Evolutionary conservation across 2,329 filamentous ascomycete genomes (phyloP), one percentile per base, ranked within the genome.

Genomic region (Capronia americana): DNA sequence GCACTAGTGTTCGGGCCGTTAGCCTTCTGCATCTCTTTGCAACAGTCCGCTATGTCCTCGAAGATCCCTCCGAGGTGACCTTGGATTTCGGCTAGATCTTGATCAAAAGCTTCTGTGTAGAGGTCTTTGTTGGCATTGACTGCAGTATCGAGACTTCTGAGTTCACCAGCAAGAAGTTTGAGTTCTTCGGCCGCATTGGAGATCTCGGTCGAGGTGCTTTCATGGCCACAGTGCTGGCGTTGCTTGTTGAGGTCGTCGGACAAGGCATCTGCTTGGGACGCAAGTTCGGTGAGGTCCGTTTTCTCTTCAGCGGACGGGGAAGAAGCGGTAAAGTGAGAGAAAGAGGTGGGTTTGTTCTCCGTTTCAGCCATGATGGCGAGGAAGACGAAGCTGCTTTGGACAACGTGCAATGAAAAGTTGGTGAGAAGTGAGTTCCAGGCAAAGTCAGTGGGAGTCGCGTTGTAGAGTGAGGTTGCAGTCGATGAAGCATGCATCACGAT

Each of bases 21-120:
- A 30, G 66, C 65, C 41, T 71, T 72, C 23, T 69, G 66, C 64
- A 73, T 68, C 58, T 69, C 69, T 17, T 23, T 53, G 41, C 67
- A 71, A 56, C 71, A 72, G 26, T 73, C 72, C 14, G 56, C 64
- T 24, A 72, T 67, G 26, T 74, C 72, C 26, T 73, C 72, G 38
- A 73, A 71, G 41, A 73, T 67, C 2, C 62, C 57, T 17, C 60
- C 58, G 11, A 73, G 62, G 48, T 74, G 69, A 30, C 28, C 44
- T 20, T 53, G 58, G 38, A 74, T 69, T 41, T 73, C 72, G 11
- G 51, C 32, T 2, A 74, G 64, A 61, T 74, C 72, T 58, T 73
- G 58, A 20, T 55, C 41, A 62, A 74, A 74, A 3, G 65, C 68
- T 20, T 64, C 44, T n/a, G 72, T 73, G 56, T 73, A 74, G 34